Evolutionary conservation across 139 green algal species (phyloP).

Genomic region (Nannochloris sp.): DNA sequence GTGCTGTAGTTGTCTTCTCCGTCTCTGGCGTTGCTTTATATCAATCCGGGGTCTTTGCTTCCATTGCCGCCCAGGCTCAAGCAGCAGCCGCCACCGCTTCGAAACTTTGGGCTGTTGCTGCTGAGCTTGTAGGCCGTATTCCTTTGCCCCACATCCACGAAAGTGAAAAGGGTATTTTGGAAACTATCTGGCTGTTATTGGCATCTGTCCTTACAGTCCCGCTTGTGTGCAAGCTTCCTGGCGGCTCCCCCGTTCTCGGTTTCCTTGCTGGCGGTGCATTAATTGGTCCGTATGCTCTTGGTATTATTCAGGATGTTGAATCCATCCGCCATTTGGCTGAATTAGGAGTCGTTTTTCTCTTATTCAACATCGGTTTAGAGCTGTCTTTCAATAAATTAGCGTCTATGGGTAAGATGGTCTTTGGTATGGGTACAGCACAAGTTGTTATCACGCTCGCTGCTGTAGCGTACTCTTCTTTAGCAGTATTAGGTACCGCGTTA

Average conservation of each 20-base stretch:
- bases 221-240: conserved; percentile 82
- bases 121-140: conserved; percentile 10
- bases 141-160: conserved; percentile 48
- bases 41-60: conserved; percentile 17
- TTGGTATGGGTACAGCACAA: conserved; percentile 92
- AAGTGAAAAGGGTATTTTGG: conserved; percentile 65
- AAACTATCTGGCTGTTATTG: conserved; percentile 85
- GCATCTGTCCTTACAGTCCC: conserved; percentile 76
- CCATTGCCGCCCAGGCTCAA: conserved; percentile 1
- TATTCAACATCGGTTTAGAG: conserved; percentile 98
- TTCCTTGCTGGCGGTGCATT: conserved; percentile 88
- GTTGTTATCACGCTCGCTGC: conserved; percentile 59
- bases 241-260: conserved; percentile 87
- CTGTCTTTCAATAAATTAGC: conserved; percentile 87
- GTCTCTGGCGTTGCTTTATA: background rate
- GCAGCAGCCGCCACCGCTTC: conserved; percentile 2
- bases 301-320: conserved; percentile 85
- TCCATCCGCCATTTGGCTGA: conserved; percentile 82
- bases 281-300: conserved; percentile 88
- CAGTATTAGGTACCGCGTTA: conserved; percentile 38
- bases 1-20: background rate
- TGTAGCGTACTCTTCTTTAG: conserved; percentile 33
- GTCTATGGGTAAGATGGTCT: conserved; percentile 97
- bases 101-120: conserved; percentile 5
- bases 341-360: conserved; percentile 92